A percentile compares a stretch with the other conserved stretches of the same genome.
These are phyloP conservation scores for Ascochyta rabiei DNA, from an alignment of 2,329 filamentous ascomycete species.

Conservation along the genomic window DNA sequence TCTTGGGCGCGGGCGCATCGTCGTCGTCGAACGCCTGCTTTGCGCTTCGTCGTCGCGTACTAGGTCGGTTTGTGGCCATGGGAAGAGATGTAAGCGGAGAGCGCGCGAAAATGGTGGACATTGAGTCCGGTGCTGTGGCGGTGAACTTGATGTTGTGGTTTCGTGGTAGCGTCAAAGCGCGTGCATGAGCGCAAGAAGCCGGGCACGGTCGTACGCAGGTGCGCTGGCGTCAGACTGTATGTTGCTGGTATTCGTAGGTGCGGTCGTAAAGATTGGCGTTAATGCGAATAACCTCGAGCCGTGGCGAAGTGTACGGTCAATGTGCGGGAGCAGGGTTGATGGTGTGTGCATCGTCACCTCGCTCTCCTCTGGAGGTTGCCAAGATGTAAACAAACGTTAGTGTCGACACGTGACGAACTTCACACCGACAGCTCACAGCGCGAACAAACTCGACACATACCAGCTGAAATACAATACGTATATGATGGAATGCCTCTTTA, in stretches of 20 bases:
- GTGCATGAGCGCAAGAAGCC: slow-evolving; percentile 43
- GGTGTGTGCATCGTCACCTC: slow-evolving; percentile 29
- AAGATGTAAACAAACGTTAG: slow-evolving; percentile 29
- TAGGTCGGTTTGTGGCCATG: slow-evolving; percentile 55
- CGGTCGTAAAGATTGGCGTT: slow-evolving; percentile 40
- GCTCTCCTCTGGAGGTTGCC: slow-evolving; percentile 19
- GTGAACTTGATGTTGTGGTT: slow-evolving; percentile 25
- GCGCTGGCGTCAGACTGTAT: slow-evolving; percentile 12
- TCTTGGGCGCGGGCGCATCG: slow-evolving; percentile 53
- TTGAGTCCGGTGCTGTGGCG: slow-evolving; percentile 40
- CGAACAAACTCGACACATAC: neutral
- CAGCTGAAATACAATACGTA: neutral
- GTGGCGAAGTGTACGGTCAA: slow-evolving; percentile 31
- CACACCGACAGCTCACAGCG: slow-evolving; percentile 1
- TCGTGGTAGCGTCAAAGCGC: slow-evolving; percentile 38
- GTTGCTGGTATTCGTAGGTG: slow-evolving; percentile 14
- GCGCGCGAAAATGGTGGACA: slow-evolving; percentile 45
- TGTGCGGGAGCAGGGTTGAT: slow-evolving; percentile 36
- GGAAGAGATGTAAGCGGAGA: slow-evolving; percentile 54
- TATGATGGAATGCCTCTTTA: slow-evolving; percentile 21
- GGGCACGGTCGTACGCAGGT: slow-evolving; percentile 6
- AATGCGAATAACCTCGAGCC: slow-evolving; percentile 39
- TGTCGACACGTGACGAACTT: slow-evolving; percentile 22
- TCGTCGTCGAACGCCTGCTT: slow-evolving; percentile 53
- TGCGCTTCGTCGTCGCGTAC: slow-evolving; percentile 55